Evolutionary conservation across 352 stramenopile genomes (phyloP).

Genomic region (Aphanomyces stellatus): DNA sequence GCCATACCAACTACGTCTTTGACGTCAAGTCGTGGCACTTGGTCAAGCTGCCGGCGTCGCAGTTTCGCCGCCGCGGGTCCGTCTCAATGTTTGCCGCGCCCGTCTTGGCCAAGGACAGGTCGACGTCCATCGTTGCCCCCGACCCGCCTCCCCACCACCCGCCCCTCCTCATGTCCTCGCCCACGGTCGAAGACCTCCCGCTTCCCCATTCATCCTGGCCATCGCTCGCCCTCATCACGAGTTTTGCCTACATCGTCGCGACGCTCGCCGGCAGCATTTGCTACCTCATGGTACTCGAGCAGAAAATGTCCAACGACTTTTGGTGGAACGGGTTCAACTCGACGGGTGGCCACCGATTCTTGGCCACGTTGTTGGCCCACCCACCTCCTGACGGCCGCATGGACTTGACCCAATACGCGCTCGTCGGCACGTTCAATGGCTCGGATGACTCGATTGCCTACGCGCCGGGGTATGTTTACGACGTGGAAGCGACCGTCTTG

Average conservation of each 20-base stretch:
- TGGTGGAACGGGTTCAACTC: slow-evolving; percentile 9
- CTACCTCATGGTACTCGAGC: background rate
- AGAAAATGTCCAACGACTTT: slow-evolving; percentile 13
- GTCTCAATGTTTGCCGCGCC: background rate
- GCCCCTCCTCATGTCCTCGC: background rate
- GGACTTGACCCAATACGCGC: background rate
- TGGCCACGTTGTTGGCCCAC: background rate
- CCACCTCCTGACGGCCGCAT: background rate
- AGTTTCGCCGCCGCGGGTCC: background rate
- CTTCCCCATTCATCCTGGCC: background rate
- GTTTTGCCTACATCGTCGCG: slow-evolving; percentile 3
- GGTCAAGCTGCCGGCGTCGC: background rate
- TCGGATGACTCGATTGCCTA: background rate
- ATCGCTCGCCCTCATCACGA: background rate
- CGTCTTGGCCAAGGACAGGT: background rate
- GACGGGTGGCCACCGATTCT: background rate
- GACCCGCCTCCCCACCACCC: background rate
- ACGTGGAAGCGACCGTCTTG: background rate
- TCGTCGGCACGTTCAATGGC: background rate
- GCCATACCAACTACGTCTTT: background rate
- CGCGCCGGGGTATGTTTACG: background rate
- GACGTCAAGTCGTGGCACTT: background rate
- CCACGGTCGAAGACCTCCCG: background rate
- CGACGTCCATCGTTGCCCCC: background rate
- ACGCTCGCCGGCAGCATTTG: background rate